Base-by-base conservation (phyloP, 2,329 filamentous ascomycete species). In the Aspergillus clavatus region DNA sequence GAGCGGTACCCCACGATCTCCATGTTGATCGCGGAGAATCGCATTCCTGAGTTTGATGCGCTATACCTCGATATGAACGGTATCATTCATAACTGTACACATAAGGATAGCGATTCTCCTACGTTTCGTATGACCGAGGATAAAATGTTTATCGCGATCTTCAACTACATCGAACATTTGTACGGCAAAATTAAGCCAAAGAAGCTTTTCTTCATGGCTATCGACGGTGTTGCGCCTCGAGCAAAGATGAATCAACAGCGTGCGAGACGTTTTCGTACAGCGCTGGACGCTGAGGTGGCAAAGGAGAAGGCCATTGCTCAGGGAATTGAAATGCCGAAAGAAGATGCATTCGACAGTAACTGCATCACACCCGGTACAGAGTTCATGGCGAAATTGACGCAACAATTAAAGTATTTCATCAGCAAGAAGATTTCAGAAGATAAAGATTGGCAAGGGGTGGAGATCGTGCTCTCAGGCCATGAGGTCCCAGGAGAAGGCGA, bases 191-290 rank as follows among this genome's bases (percentile, higher is more conserved):
- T 98, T 66, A 97, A 97, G 70, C 93, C 93, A 10, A 91, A 95
- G 72, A 85, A 96, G 75, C 80, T 98, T 27, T 98, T 98, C 73
- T 98, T 96, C 76, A 98, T 98, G 93, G 94, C 93, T 40, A 93
- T 98, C 54, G 93, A 98, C 63, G 93, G 93, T 60, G 94, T 98
- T 51, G 93, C 93, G 18, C 94, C 93, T 14, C 86, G 93, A 61
- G 93, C 93, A 58, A 98, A 98, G 78, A 98, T 98, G 93, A 98
- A 98, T 69, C 93, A 98, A 71, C 93, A 98, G 73, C 88, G 93
- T 58, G 87, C 93, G 46, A 84, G 93, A 61, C 86, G 93, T 65
- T 98, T 98, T 70, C 82, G 93, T 61, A 97, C 93, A 19, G 93
- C 93, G 31, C 75, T 96, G 40, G 94, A 98, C 63, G 87, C 81